phyloP scores from a whole-genome alignment of 331 rosid species.

The Rosa hybrid region DNA sequence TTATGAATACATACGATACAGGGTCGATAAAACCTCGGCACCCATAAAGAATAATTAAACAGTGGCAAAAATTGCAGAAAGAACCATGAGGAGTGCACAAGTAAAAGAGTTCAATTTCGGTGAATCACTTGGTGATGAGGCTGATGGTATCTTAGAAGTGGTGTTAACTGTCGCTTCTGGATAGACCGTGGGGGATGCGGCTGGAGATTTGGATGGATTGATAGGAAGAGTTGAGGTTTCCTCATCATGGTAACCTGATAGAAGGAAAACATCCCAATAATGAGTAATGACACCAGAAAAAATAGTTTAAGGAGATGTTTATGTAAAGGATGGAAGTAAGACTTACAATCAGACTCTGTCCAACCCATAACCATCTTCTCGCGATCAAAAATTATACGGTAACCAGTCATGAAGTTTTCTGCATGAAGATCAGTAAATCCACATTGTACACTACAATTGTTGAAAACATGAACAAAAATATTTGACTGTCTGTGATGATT shows the following conservation, averaged over 20 bases:
- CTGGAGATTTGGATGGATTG: conserved; percentile 42
- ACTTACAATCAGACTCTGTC: conserved; percentile 70
- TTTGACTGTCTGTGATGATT: neutral
- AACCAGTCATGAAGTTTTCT: conserved; percentile 92
- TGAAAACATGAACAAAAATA: conserved; percentile 3
- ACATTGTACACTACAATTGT: conserved; percentile 3
- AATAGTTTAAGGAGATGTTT: neutral
- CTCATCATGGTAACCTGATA: conserved; percentile 53
- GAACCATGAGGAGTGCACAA: conserved; percentile 26
- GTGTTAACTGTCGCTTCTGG: conserved; percentile 55
- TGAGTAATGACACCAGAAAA: neutral
- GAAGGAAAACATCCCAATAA: neutral
- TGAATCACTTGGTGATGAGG: conserved; percentile 33
- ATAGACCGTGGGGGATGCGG: conserved; percentile 45
- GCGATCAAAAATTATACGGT: conserved; percentile 69
- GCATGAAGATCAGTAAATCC: conserved; percentile 35
- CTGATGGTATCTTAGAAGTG: conserved; percentile 23
- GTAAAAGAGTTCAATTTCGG: conserved; percentile 33
- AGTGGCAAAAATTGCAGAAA: conserved; percentile 41
- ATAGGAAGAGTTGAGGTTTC: conserved; percentile 33
- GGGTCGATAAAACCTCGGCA: conserved; percentile 10
- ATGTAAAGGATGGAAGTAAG: neutral
- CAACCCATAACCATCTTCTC: conserved; percentile 72
- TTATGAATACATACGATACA: conserved; percentile 22
- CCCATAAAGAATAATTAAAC: conserved; percentile 37